These are phyloP conservation scores for Candida cerambycidarum DNA, from an alignment of 805 yeast species.

Conservation along the genomic window DNA sequence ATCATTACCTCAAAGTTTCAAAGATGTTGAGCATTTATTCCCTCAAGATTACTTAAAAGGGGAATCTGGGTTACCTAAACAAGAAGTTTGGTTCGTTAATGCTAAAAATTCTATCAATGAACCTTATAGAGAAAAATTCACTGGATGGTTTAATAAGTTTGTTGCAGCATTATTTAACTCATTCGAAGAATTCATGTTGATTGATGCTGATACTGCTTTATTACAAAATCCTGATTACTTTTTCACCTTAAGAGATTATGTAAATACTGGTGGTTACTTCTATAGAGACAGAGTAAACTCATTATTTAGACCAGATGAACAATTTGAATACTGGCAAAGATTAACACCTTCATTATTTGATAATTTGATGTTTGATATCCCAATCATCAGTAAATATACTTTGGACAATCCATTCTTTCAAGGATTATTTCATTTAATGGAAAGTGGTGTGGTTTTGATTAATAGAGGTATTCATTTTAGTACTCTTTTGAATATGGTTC, in stretches of 20 bases:
- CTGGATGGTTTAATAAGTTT: constrained; percentile 40
- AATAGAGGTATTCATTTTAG: constrained; percentile 22
- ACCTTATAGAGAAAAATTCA: constrained; percentile 19
- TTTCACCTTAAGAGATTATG: constrained; percentile 28
- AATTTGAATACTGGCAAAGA: constrained; percentile 20
- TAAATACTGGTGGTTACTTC: constrained; percentile 30
- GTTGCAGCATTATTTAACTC: constrained; percentile 56
- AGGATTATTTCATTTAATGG: constrained; percentile 39
- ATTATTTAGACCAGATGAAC: constrained; percentile 19
- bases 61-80: constrained; percentile 11
- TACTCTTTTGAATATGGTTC: constrained; percentile 23
- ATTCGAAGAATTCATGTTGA: constrained; percentile 50
- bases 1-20: constrained; percentile 22
- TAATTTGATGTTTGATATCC: constrained; percentile 29
- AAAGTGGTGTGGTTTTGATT: constrained; percentile 24
- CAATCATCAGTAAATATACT: constrained; percentile 30
- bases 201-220: constrained; percentile 51
- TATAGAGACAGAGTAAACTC: constrained; percentile 25
- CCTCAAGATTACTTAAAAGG: constrained; percentile 16
- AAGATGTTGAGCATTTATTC: constrained; percentile 18
- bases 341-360: constrained; percentile 24
- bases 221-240: constrained; percentile 24
- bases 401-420: constrained; percentile 26
- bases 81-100: constrained; percentile 38
- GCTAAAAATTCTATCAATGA: constrained; percentile 20